Percentiles rank a stretch among this genome's conserved stretches.
Conservation (phyloP, 2,329 filamentous ascomycete genomes). For the Fusarium avenaceum region DNA sequence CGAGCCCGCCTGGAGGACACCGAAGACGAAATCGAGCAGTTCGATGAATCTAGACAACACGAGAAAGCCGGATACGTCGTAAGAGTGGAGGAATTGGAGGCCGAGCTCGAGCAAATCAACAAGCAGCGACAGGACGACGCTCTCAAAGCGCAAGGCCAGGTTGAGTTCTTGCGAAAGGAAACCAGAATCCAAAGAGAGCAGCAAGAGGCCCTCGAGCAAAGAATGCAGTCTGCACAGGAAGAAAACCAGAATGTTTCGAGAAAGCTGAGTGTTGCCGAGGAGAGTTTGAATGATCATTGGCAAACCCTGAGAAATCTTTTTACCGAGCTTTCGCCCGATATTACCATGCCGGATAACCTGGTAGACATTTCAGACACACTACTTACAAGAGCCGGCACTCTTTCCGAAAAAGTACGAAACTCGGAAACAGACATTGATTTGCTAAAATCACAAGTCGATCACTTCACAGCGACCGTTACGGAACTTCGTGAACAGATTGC, state of each 20-base stretch:
- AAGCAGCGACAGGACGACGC: slow-evolving; percentile 70
- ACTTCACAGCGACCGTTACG: slow-evolving; percentile 66
- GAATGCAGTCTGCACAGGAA: slow-evolving; percentile 69
- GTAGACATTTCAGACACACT: slow-evolving; percentile 72
- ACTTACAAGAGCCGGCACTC: slow-evolving; percentile 68
- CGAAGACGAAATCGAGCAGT: slow-evolving; percentile 91
- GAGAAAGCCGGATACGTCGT: slow-evolving; percentile 80
- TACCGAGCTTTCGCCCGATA: slow-evolving; percentile 67
- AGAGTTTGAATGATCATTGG: slow-evolving; percentile 65
- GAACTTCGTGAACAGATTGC: slow-evolving; percentile 71
- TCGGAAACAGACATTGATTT: slow-evolving; percentile 71
- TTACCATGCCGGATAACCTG: slow-evolving; percentile 67
- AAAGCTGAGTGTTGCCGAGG: slow-evolving; percentile 65
- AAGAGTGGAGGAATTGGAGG: slow-evolving; percentile 75
- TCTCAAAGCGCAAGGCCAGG: slow-evolving; percentile 71
- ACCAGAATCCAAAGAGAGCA: slow-evolving; percentile 70
- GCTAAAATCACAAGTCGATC: slow-evolving; percentile 73
- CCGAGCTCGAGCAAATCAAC: slow-evolving; percentile 75
- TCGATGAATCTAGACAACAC: slow-evolving; percentile 85
- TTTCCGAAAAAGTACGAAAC: slow-evolving; percentile 71
- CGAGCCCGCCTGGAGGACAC: slow-evolving; percentile 86
- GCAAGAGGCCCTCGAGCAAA: slow-evolving; percentile 69
- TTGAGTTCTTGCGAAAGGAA: slow-evolving; percentile 74
- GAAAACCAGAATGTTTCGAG: slow-evolving; percentile 65
- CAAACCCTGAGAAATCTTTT: slow-evolving; percentile 71